phyloP scores from a whole-genome alignment of 345 rosid genomes.

The Trapa bicornis region DNA sequence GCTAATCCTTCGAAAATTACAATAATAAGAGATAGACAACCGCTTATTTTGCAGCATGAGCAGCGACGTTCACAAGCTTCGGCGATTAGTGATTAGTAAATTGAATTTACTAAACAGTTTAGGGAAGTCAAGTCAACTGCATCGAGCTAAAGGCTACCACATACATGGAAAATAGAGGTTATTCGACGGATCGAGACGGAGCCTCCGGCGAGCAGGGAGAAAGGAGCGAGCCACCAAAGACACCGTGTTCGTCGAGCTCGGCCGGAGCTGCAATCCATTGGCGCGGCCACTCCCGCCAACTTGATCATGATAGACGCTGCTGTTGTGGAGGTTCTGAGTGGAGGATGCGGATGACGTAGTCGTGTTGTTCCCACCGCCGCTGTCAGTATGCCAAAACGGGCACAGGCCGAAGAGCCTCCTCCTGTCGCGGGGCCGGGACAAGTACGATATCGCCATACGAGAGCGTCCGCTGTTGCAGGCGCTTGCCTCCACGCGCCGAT shows the following conservation, averaged over 20 bases:
- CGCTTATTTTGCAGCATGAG: no score
- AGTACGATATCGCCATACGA: constrained; percentile 47
- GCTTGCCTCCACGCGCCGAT: not conserved
- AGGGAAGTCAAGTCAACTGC: constrained; percentile 25
- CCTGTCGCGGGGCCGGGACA: constrained; percentile 27
- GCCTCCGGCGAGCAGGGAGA: constrained; percentile 74
- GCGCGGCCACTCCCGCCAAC: constrained; percentile 12
- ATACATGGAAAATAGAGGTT: constrained; percentile 78
- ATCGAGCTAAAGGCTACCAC: constrained; percentile 7
- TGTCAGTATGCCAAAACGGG: constrained; percentile 55
- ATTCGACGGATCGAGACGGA: constrained; percentile 78
- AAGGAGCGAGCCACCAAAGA: constrained; percentile 82
- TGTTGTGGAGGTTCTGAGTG: constrained; percentile 34
- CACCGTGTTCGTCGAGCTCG: constrained; percentile 33
- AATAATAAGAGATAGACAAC: not conserved
- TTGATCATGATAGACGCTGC: constrained; percentile 13
- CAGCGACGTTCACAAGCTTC: no score
- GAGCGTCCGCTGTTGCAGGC: not conserved
- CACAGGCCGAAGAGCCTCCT: constrained; percentile 58
- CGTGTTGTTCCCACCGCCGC: constrained; percentile 6
- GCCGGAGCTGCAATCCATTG: constrained; percentile 15
- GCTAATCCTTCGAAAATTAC: not conserved
- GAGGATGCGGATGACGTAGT: constrained; percentile 48
- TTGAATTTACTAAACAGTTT: not conserved
- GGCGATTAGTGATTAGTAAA: not conserved